phyloP scores from a whole-genome alignment of 208 protist species.

The Polymyxa betae region DNA sequence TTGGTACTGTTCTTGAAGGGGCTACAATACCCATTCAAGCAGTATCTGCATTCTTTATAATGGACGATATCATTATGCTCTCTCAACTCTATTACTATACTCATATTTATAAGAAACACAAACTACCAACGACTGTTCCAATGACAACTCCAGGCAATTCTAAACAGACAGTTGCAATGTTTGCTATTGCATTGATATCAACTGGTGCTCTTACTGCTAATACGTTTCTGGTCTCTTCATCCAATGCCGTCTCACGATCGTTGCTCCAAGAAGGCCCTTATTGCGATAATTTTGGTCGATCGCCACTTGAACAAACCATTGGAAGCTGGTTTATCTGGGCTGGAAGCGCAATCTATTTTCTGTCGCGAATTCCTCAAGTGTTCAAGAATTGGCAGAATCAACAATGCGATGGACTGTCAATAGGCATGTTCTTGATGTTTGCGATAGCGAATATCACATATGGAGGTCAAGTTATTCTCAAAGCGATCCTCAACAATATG shows the following conservation, averaged over 20 bases:
- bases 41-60: not conserved
- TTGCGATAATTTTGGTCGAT: not conserved
- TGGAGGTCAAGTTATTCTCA: not conserved
- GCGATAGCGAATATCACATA: slow-evolving; percentile 1
- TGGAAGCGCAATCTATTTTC: not conserved
- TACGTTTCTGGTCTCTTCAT: too few relatives aligned
- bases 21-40: not conserved
- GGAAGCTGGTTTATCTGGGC: not conserved
- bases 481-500: not conserved
- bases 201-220: not conserved
- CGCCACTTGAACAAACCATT: not conserved
- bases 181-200: not conserved
- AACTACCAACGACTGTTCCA: not conserved
- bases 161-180: not conserved
- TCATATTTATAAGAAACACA: not conserved
- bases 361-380: not conserved
- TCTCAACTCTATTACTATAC: slow-evolving; percentile 30
- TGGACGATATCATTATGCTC: slow-evolving; percentile 31
- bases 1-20: not conserved
- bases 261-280: not conserved
- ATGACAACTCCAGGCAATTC: not conserved
- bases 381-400: slow-evolving; percentile 15
- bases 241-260: not conserved
- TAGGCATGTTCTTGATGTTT: slow-evolving; percentile 19
- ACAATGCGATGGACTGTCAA: slow-evolving; percentile 14